A percentile compares a stretch with the other conserved stretches of the same genome.
These are phyloP conservation scores for Annulohypoxylon truncatum DNA, from an alignment of 2,329 filamentous ascomycete genomes.

Conservation along the genomic window DNA sequence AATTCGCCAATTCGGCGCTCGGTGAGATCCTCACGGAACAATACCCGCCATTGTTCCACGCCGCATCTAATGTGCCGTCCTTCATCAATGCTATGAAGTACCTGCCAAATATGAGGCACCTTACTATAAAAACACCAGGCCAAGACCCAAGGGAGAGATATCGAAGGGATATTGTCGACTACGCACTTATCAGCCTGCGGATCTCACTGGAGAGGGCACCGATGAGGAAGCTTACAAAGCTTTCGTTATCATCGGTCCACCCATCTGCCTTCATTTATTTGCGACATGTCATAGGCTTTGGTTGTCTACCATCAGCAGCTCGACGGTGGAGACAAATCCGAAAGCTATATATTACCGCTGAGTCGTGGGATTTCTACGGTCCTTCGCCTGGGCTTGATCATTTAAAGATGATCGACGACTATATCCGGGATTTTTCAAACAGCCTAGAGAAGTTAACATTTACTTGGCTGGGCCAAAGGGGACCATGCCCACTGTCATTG, in stretches of 20 bases:
- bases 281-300: constrained; percentile 78
- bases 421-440: constrained; percentile 76
- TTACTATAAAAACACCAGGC: constrained; percentile 81
- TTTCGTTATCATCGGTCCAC: constrained; percentile 80
- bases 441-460: constrained; percentile 78
- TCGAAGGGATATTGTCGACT: constrained; percentile 83
- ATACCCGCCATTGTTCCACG: constrained; percentile 89
- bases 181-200: constrained; percentile 86
- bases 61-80: constrained; percentile 85
- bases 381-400: constrained; percentile 73
- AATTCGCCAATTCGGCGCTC: constrained; percentile 83
- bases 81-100: constrained; percentile 81
- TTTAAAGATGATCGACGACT: constrained; percentile 83
- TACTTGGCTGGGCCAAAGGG: constrained; percentile 78
- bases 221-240: constrained; percentile 71
- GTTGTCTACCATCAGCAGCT: constrained; percentile 76
- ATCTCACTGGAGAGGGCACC: constrained; percentile 83
- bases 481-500: constrained; percentile 78
- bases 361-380: constrained; percentile 73
- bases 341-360: constrained; percentile 77
- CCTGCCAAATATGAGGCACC: constrained; percentile 76
- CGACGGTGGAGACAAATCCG: constrained; percentile 83
- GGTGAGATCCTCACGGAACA: constrained; percentile 86
- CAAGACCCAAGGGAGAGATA: constrained; percentile 77
- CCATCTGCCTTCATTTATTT: constrained; percentile 81